A percentile compares a stretch with the other conserved stretches of the same genome.
Evolutionary conservation across 331 rosid genomes (phyloP).

Genomic region (Quercus lobata): DNA sequence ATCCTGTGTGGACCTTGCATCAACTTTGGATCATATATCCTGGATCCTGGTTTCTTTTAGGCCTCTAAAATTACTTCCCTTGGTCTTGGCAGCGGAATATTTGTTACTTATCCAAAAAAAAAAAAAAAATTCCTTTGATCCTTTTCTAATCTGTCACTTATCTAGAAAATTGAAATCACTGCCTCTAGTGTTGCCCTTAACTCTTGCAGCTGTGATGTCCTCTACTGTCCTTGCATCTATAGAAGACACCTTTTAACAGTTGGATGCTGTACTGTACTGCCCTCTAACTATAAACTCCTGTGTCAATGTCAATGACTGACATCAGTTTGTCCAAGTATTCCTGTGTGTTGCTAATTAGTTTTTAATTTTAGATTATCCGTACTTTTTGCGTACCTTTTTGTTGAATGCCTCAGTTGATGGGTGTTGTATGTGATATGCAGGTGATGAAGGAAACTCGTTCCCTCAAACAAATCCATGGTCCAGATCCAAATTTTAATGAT

Average conservation of each 20-base stretch:
- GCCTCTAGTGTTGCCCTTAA: neutral
- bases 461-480: conserved; percentile 71
- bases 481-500: conserved; percentile 83
- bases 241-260: neutral
- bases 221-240: neutral
- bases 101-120: no score
- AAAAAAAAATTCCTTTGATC: neutral
- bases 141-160: no score
- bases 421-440: conserved; percentile 36
- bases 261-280: neutral
- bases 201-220: neutral
- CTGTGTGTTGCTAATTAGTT: neutral
- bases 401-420: neutral
- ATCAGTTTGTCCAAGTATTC: neutral
- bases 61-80: neutral
- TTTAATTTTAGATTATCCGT: neutral
- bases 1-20: no score
- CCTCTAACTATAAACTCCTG: neutral
- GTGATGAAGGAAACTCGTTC: conserved; percentile 56
- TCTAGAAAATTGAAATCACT: no score
- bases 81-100: neutral
- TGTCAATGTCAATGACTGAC: neutral
- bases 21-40: neutral
- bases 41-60: conserved; percentile 3
- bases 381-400: neutral